These are phyloP conservation scores for Malassezia arunalokei DNA, from an alignment of 1,284 basidiomycete species.

Conservation along the genomic window DNA sequence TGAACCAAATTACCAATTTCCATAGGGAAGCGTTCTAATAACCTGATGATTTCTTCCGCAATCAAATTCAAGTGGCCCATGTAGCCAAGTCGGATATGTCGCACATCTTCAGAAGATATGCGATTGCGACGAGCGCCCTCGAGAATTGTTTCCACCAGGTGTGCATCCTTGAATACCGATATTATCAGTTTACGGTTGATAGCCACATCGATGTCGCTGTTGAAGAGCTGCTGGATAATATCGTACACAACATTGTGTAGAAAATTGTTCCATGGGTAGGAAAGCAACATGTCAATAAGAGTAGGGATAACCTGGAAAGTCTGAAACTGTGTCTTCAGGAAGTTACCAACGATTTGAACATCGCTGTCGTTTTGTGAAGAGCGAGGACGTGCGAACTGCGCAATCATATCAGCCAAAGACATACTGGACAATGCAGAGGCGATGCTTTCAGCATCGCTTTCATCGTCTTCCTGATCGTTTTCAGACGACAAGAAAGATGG, in stretches of 20 bases:
- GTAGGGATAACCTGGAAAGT: slow-evolving; percentile 38
- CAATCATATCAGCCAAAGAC: slow-evolving; percentile 34
- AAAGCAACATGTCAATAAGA: slow-evolving; percentile 61
- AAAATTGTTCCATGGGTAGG: slow-evolving; percentile 96
- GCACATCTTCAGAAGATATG: slow-evolving; percentile 26
- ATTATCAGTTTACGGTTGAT: slow-evolving; percentile 39
- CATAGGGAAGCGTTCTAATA: slow-evolving; percentile 67
- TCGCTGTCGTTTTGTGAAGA: slow-evolving; percentile 11
- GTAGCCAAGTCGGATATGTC: slow-evolving; percentile 54
- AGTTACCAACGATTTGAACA: slow-evolving; percentile 22
- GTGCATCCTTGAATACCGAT: slow-evolving; percentile 36
- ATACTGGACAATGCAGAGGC: slow-evolving; percentile 31
- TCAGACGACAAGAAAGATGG: neutral
- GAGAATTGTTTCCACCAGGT: slow-evolving; percentile 33
- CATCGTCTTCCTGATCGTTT: slow-evolving; percentile 4
- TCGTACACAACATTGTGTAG: slow-evolving; percentile 95
- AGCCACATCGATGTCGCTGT: slow-evolving; percentile 57
- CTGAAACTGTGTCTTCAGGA: slow-evolving; percentile 39
- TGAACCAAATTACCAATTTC: slow-evolving; percentile 24
- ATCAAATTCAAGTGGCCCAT: slow-evolving; percentile 96
- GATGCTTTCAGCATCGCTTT: slow-evolving; percentile 21
- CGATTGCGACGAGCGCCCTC: slow-evolving; percentile 37
- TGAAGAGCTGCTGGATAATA: slow-evolving; percentile 85
- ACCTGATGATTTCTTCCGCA: slow-evolving; percentile 72
- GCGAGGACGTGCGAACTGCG: slow-evolving; percentile 24